phyloP scores from a whole-genome alignment of 352 stramenopile species.

The Pythium coloratum region DNA sequence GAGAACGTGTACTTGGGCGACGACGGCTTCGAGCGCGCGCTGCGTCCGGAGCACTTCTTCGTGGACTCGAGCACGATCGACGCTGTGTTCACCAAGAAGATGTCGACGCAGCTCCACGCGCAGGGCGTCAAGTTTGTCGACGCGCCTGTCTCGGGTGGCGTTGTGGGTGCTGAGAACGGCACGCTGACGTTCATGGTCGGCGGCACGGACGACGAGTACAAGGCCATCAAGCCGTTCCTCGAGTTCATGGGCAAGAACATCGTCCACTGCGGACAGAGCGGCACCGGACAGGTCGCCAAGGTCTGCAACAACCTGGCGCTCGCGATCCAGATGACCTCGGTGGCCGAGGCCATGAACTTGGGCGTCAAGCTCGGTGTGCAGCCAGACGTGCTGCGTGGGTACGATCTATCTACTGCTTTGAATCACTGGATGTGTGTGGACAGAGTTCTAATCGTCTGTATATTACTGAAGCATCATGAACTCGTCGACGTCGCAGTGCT shows the following conservation, averaged over 20 bases:
- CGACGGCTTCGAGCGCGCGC: conserved; percentile 67
- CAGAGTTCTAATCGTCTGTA: neutral
- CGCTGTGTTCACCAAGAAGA: conserved; percentile 88
- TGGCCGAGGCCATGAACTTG: conserved; percentile 96
- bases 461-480: conserved; percentile 91
- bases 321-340: conserved; percentile 95
- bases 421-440: too few relatives aligned
- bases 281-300: conserved; percentile 91
- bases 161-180: conserved; percentile 93
- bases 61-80: conserved; percentile 97
- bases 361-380: conserved; percentile 95
- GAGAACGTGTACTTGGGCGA: conserved; percentile 73
- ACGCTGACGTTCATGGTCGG: conserved; percentile 99
- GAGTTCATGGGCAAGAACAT: conserved; percentile 94
- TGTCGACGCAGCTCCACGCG: conserved; percentile 67
- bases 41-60: conserved; percentile 81
- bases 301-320: conserved; percentile 99
- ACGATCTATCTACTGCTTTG: conserved; percentile 5
- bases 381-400: conserved; percentile 88
- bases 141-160: conserved; percentile 96
- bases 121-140: conserved; percentile 86
- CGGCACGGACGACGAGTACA: conserved; percentile 58
- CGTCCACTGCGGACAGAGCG: conserved; percentile 91
- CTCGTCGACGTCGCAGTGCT: conserved; percentile 96
- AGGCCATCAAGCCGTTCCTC: conserved; percentile 81